Evolutionary conservation across 805 yeast species (phyloP).

Genomic region (Blastobotrys americana): DNA sequence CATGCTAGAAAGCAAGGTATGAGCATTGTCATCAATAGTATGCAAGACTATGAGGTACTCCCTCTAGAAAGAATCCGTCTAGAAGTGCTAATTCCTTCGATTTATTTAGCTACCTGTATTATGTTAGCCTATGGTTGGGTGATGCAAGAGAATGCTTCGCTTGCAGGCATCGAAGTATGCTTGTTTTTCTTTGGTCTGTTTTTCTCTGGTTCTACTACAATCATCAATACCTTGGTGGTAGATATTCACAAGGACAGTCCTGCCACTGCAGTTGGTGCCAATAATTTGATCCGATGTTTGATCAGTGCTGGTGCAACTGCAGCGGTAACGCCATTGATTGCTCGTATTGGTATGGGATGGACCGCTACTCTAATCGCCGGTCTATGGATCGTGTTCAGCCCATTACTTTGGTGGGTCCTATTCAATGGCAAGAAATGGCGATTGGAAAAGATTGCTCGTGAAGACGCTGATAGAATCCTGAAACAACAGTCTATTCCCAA

Average conservation of each 20-base stretch:
- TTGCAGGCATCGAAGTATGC: conserved; percentile 43
- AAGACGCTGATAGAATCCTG: too few relatives aligned
- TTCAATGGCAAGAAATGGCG: not conserved
- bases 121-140: conserved; percentile 66
- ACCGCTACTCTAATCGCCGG: conserved; percentile 62
- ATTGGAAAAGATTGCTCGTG: not conserved
- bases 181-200: conserved; percentile 53
- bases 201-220: conserved; percentile 41
- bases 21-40: conserved; percentile 19
- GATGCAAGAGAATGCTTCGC: conserved; percentile 37
- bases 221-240: conserved; percentile 47
- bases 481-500: too few relatives aligned
- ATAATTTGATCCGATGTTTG: conserved; percentile 68
- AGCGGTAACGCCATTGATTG: conserved; percentile 52
- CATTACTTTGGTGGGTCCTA: not conserved
- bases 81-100: conserved; percentile 40
- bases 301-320: conserved; percentile 64
- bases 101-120: conserved; percentile 35
- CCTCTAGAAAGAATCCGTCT: conserved; percentile 51
- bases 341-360: conserved; percentile 61
- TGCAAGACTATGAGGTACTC: conserved; percentile 34
- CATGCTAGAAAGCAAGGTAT: conserved; percentile 35
- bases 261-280: conserved; percentile 65
- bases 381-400: conserved; percentile 15
- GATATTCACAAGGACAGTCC: conserved; percentile 63